A percentile compares a stretch with the other conserved stretches of the same genome.
phyloP scores from a whole-genome alignment of 2,329 filamentous ascomycete genomes.

The Talaromyces sp. region DNA sequence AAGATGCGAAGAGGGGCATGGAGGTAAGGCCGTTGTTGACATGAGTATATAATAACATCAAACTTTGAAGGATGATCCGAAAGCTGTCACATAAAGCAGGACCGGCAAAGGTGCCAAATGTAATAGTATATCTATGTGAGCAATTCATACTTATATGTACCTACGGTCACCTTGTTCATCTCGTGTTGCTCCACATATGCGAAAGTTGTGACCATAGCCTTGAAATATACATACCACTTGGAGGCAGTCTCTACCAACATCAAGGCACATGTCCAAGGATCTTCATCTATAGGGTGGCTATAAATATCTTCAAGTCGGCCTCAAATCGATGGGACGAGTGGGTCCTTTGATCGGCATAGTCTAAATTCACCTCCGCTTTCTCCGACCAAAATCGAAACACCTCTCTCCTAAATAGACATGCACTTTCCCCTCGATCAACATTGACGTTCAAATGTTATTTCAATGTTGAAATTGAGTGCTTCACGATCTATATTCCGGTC shows the following conservation, averaged over 20 bases:
- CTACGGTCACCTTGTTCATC: too few species aligned
- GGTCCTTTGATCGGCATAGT: conserved; percentile 6
- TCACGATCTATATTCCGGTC: neutral
- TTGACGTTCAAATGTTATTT: neutral
- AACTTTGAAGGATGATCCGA: neutral
- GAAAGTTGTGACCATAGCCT: too few species aligned
- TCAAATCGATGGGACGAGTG: conserved; percentile 6
- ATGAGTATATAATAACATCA: neutral
- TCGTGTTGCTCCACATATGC: too few species aligned
- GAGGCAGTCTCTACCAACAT: too few species aligned
- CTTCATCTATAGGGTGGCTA: neutral
- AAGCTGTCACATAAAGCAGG: neutral
- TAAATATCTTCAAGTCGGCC: neutral
- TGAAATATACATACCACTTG: too few species aligned
- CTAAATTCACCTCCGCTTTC: conserved; percentile 4
- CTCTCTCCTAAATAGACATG: neutral
- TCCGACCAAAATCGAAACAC: neutral
- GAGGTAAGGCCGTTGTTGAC: conserved; percentile 21
- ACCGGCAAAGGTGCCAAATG: neutral
- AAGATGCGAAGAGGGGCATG: conserved; percentile 19
- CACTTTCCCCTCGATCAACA: neutral
- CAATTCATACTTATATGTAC: too few species aligned
- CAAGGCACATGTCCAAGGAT: neutral
- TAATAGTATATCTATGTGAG: too few species aligned
- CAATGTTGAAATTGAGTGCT: conserved; percentile 1